Conservation (phyloP, 306 rosid species). For the Neltuma alba region DNA sequence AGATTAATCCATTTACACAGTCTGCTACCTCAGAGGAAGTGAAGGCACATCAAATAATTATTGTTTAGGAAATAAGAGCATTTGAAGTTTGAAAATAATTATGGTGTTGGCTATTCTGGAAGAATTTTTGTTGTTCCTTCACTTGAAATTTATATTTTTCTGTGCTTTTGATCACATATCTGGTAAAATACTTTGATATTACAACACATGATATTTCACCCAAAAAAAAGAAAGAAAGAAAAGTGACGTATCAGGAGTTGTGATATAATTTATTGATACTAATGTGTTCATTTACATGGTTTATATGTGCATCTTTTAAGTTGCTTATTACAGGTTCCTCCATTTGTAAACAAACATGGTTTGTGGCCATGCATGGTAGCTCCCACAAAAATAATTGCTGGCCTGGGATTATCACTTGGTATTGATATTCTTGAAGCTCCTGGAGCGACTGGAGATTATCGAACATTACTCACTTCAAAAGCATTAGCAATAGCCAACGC, state of each 20-base stretch:
- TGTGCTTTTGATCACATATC: conserved; percentile 2
- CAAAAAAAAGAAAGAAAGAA: background rate
- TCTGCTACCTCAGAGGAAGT: conserved; percentile 8
- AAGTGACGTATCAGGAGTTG: background rate
- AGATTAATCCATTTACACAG: conserved; percentile 11
- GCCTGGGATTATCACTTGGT: conserved; percentile 90
- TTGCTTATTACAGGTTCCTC: conserved; percentile 65
- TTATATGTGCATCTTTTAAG: conserved; percentile 7
- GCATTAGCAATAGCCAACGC: conserved; percentile 86
- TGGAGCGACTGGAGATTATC: conserved; percentile 96
- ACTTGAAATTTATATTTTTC: background rate
- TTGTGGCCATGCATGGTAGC: conserved; percentile 96
- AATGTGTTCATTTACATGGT: conserved; percentile 11
- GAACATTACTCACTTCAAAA: conserved; percentile 85
- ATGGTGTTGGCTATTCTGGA: conserved; percentile 9
- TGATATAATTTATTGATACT: background rate
- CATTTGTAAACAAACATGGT: conserved; percentile 76
- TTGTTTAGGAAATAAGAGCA: background rate
- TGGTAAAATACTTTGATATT: conserved; percentile 6
- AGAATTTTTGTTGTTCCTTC: conserved; percentile 8
- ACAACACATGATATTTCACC: background rate
- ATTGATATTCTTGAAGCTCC: conserved; percentile 96
- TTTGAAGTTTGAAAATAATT: background rate
- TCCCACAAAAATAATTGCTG: conserved; percentile 96
- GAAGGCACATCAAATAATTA: conserved; percentile 5